A percentile compares a stretch with the other conserved stretches of the same genome.
Conservation (phyloP, 176 grass and related monocot genomes). For the Tuctoria greenei region DNA sequence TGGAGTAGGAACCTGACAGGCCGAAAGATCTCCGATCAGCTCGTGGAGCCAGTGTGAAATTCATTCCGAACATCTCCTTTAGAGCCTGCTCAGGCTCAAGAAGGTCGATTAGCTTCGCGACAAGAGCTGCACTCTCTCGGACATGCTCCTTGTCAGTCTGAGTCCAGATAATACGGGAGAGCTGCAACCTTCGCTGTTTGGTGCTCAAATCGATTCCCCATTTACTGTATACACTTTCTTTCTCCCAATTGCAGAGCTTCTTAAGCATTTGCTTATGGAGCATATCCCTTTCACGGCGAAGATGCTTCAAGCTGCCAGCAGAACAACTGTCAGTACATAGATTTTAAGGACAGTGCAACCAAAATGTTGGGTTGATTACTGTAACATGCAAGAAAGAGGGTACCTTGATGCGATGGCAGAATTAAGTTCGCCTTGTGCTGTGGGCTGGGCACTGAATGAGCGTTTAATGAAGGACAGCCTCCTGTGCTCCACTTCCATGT, state of each 20-base stretch:
- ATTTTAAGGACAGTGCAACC: neutral
- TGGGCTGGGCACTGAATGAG: conserved; percentile 20
- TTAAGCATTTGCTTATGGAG: conserved; percentile 80
- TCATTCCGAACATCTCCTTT: conserved; percentile 91
- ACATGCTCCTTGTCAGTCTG: conserved; percentile 64
- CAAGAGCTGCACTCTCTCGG: conserved; percentile 58
- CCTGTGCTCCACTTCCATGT: conserved; percentile 90
- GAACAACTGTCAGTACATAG: conserved; percentile 3
- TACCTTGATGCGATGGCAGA: conserved; percentile 48
- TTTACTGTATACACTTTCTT: conserved; percentile 56
- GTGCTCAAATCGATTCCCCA: conserved; percentile 79
- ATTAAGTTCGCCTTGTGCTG: conserved; percentile 24
- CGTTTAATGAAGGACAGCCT: conserved; percentile 73
- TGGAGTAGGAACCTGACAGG: conserved; percentile 36
- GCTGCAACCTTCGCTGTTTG: conserved; percentile 68
- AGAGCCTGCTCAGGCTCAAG: conserved; percentile 49
- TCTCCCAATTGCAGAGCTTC: conserved; percentile 58
- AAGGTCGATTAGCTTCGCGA: conserved; percentile 69
- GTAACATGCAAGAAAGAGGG: neutral
- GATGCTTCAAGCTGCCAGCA: conserved; percentile 57
- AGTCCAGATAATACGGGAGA: conserved; percentile 63
- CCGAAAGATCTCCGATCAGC: conserved; percentile 52
- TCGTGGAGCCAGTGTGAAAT: conserved; percentile 52
- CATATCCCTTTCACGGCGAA: conserved; percentile 76
- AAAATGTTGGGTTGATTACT: neutral